Percentiles rank a stretch among this genome's conserved stretches.
Conservation (phyloP, 2,329 filamentous ascomycete genomes). For the Botrytis deweyae region DNA sequence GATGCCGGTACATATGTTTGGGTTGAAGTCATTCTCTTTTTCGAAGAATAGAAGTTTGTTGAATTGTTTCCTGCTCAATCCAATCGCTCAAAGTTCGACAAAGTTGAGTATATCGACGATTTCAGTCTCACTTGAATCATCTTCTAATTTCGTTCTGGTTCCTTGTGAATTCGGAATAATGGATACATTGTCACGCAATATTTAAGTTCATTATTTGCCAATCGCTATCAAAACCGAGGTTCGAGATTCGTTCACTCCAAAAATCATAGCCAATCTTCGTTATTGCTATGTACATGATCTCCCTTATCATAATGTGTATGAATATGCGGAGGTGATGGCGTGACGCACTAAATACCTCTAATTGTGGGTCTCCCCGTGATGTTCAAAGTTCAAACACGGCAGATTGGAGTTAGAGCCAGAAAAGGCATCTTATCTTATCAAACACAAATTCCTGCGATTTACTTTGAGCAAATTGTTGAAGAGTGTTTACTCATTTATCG, state of each 20-base stretch:
- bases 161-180: slow-evolving; percentile 8
- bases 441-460: background rate
- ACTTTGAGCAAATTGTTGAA: background rate
- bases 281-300: background rate
- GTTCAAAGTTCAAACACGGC: background rate
- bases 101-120: background rate
- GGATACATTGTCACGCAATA: slow-evolving; percentile 14
- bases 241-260: background rate
- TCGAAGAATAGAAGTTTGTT: background rate
- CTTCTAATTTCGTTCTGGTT: background rate
- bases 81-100: background rate
- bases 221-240: background rate
- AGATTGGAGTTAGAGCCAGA: background rate
- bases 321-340: slow-evolving; percentile 14
- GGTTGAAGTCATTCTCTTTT: slow-evolving; percentile 4
- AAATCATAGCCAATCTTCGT: slow-evolving; percentile 3
- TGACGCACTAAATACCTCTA: slow-evolving; percentile 8
- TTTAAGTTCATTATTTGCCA: background rate
- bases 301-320: slow-evolving; percentile 12
- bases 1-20: slow-evolving; percentile 29
- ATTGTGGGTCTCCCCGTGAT: slow-evolving; percentile 12
- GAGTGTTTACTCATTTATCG: background rate
- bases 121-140: slow-evolving; percentile 6
- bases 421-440: background rate
- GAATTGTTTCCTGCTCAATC: background rate